phyloP scores from a whole-genome alignment of 179 eudicot genomes.

The Sideroxylon spinosum region DNA sequence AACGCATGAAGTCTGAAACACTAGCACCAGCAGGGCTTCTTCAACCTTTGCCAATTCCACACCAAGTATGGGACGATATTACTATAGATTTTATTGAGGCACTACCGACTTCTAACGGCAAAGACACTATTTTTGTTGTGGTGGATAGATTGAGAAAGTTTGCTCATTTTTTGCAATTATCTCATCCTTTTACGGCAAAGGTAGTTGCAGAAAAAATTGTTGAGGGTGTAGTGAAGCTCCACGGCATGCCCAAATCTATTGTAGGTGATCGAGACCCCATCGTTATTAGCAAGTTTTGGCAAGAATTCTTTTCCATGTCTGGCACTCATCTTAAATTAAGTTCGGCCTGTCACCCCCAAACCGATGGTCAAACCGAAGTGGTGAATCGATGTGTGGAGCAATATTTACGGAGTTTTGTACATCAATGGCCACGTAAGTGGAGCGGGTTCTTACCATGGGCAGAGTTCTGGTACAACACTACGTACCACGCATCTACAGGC shows the following conservation, averaged over 20 bases:
- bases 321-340: slow-evolving; percentile 9
- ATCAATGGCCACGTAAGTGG: neutral
- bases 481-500: neutral
- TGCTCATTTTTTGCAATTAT: no score
- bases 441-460: neutral
- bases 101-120: no score
- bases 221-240: slow-evolving; percentile 10
- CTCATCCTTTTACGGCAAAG: no score
- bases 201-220: no score
- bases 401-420: neutral
- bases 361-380: neutral
- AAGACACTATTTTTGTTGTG: no score
- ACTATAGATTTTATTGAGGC: no score
- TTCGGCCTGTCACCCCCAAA: neutral
- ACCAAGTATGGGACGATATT: no score
- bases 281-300: neutral
- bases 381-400: slow-evolving; percentile 12
- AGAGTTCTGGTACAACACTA: neutral
- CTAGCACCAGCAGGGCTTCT: no score
- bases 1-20: no score
- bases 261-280: slow-evolving; percentile 12
- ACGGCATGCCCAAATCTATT: slow-evolving; percentile 15
- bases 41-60: no score
- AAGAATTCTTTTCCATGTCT: slow-evolving; percentile 8
- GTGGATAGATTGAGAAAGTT: no score